A percentile compares a stretch with the other conserved stretches of the same genome.
These are phyloP conservation scores for Przewalskia tangutica DNA, from an alignment of 257 asterid genomes.

Conservation along the genomic window DNA sequence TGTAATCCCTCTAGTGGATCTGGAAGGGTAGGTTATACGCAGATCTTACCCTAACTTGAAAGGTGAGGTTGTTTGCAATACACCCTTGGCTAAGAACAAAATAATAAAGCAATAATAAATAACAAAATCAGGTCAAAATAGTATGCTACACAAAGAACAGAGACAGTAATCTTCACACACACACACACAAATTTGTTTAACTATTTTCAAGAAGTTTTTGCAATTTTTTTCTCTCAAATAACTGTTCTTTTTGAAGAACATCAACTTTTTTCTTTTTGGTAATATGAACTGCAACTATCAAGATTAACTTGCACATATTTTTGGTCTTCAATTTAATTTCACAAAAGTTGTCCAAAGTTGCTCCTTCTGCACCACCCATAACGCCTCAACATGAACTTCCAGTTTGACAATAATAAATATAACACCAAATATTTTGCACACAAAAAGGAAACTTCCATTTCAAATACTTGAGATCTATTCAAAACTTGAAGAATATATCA, in stretches of 20 bases:
- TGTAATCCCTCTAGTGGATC: neutral
- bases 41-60: too few species aligned
- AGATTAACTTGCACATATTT: neutral
- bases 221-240: neutral
- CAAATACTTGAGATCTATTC: too few species aligned
- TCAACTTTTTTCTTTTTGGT: too few species aligned
- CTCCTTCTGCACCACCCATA: neutral
- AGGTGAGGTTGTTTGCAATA: too few species aligned
- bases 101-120: too few species aligned
- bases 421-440: neutral
- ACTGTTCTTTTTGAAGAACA: neutral
- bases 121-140: too few species aligned
- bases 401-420: neutral
- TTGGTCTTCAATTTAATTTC: neutral
- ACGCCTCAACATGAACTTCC: neutral
- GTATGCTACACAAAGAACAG: too few species aligned
- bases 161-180: too few species aligned
- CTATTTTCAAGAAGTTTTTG: neutral
- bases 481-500: neutral
- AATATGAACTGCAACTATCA: too few species aligned
- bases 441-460: neutral
- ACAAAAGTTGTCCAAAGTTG: neutral
- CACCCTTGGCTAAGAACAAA: too few species aligned
- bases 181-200: neutral
- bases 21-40: too few species aligned